Base-by-base conservation (phyloP, 495 filamentous ascomycete species). In the Trypethelium eluteriae region DNA sequence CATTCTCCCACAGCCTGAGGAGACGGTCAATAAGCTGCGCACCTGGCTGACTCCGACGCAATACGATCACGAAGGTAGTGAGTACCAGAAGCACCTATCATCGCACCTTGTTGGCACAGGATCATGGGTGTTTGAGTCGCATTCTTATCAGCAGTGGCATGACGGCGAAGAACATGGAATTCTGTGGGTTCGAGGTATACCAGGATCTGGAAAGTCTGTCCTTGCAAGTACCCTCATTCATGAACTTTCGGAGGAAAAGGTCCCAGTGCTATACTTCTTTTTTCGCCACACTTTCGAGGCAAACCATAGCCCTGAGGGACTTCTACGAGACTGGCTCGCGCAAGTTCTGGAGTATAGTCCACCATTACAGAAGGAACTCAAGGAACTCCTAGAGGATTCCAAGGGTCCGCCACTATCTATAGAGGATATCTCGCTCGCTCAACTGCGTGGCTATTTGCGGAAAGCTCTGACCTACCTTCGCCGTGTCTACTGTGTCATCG, bases 131-230 rank as follows among this genome's bases (percentile, higher is more conserved):
- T 69, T 69, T 1, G 57, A 71, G 5, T 76, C 73, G 1, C 47
- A 71, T 1, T 64, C 70, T 5, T 84, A 79, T 66, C 72, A 69
- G 3, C 38, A 78, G 68, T 84, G 82, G 83, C 74, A 75, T 59
- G 64, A 75, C 6, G 69, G 66, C 6, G 36, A 41, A 3, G 62
- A 77, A 0, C 59, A 77, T 38, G 80, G 80, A 11, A 62, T 74
- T 18, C 72, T 84, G 1, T 83, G 81, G 80, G 76, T 83, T 59
- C 79, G 76, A 67, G 82, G 76, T n/a, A 78, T 83, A 39, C 76
- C 82, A 6, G 83, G 83, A 3, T 76, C 78, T 62, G 82, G 81
- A 0, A 85, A 85, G 71, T 78, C 74, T 11, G 81, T 85, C 25
- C 57, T 82, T 16, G 81, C 81, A 44, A 81, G 81, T 2, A 68